Base-by-base conservation (phyloP, 148 eudicot genomes). In the Spergularia marina region DNA sequence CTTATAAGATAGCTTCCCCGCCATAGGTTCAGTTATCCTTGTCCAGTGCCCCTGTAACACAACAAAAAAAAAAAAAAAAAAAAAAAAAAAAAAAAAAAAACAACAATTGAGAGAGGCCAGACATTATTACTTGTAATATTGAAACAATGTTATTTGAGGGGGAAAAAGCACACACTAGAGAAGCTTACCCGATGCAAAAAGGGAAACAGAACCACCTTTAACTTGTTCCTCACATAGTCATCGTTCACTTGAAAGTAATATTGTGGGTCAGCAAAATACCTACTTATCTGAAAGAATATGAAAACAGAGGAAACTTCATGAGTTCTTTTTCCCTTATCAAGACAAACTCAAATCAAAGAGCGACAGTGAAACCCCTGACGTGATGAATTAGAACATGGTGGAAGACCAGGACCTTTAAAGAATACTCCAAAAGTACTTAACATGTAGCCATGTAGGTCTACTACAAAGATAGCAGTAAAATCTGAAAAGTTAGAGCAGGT, bases 171-270 rank as follows among this genome's bases (percentile, higher is more conserved):
- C 36, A 30, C 36, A 30, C 36, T 30, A 40, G 40, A 79, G 71
- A 60, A 57, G 57, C 83, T 90, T 89, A 95, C 99, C 89, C 97
- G 87, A 83, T 95, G 97, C 77, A 95, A 79, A 78, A 95, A 92
- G 6, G 99, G 97, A 81, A 95, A 87, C 40, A 95, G 87, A 64
- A 92, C 89, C 74, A 95, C 94, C 86, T 95, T 91, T 86, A 95
- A 81, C 72, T 95, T 95, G 87, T 92, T 95, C 88, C 87, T 88
- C 83, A 92, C 99, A 69, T 95, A 95, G 55, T 91, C 90, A 76
- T 95, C 99, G 75, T 96, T 92, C 72, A 96, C 98, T 89, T 96
- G 98, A 84, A 96, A 92, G 83, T 96, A 96, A 77, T 96, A 96
- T 81, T 92, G 97, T 11, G 98, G 94, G 74, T 92, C 96, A 69